Evolutionary conservation across 306 rosid genomes (phyloP), one percentile per base, ranked within the genome.

Genomic region (Medicago arabica): DNA sequence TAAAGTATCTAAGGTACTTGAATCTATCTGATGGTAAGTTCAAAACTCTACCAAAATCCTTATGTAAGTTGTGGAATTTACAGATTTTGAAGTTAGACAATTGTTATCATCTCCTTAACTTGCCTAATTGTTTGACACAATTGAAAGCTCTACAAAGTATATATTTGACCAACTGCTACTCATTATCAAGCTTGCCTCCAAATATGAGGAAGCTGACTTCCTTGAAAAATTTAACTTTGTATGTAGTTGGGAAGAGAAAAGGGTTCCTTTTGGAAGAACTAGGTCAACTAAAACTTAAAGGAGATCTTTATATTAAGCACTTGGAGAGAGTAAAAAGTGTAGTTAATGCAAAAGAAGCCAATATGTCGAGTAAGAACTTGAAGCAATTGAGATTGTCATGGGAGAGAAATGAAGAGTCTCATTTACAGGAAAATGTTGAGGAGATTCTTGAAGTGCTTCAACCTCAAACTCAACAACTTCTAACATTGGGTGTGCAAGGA

Each of bases 231-330:
- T 83, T 83, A 44, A 44, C 9, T 12, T n/a, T 0, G 0, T 74
- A 25, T 6, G 0, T 83, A 19, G 75, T 83, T 19, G 77, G 86
- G 0, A 57, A 14, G 6, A 5, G 44, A 54, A 68, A 4, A 13
- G 81, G 83, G 36, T 75, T 40, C 21, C 38, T 3, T 6, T 54
- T 83, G 74, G 31, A 11, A 16, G 80, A 83, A 58, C 21, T 82
- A 14, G 60, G 72, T 16, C 1, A 2, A 7, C 12, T 72, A 13
- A 72, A 72, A 0, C 76, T 82, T 17, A 51, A 39, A 72, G 82
- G 72, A 66, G 40, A 14, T 4, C 79, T 82, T 12, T n/a, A 6
- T 11, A 73, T 82, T 28, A 10, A 13, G 67, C 71, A 77, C 40
- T 5, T 77, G 3, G 72, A 58, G 44, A 77, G 65, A 49, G 76